A percentile compares a stretch with the other conserved stretches of the same genome.
Evolutionary conservation across 176 grass and related monocot genomes (phyloP).

Genomic region (Musa schizocarpa): DNA sequence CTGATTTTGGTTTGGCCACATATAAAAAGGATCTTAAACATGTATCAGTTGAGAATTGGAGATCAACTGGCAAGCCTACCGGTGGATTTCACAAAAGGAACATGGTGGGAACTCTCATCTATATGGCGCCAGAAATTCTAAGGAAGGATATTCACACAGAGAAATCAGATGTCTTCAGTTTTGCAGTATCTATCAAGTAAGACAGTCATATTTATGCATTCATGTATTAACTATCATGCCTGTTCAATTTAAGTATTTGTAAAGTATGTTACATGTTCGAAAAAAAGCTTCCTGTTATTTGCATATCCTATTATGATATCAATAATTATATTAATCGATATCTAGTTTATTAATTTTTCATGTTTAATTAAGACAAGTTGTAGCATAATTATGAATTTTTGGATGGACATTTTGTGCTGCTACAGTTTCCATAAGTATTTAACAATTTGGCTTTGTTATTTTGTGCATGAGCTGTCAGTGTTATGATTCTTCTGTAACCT

Average conservation of each 20-base stretch:
- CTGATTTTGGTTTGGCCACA: slow-evolving; percentile 90
- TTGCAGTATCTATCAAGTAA: slow-evolving; percentile 96
- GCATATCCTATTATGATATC: no score
- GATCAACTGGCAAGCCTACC: slow-evolving; percentile 85
- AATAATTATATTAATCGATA: no score
- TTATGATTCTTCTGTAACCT: slow-evolving; percentile 11
- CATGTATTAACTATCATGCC: slow-evolving; percentile 9
- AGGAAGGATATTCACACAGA: slow-evolving; percentile 87
- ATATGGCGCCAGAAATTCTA: slow-evolving; percentile 99
- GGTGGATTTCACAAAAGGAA: slow-evolving; percentile 96
- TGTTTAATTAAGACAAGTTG: neutral
- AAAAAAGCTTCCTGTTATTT: no score
- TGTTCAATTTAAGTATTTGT: neutral
- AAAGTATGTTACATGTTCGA: neutral
- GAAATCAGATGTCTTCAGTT: slow-evolving; percentile 94
- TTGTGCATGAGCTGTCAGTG: neutral
- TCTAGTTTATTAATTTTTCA: no score
- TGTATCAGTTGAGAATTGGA: slow-evolving; percentile 87
- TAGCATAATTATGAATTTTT: neutral
- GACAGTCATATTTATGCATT: slow-evolving; percentile 14
- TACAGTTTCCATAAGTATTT: neutral
- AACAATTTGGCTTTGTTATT: neutral
- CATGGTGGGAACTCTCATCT: slow-evolving; percentile 96
- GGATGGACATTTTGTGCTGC: neutral
- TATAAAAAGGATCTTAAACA: slow-evolving; percentile 90